A percentile compares a stretch with the other conserved stretches of the same genome.
phyloP scores from a whole-genome alignment of 169 alveolate species.

The Perkinsus marinus region DNA sequence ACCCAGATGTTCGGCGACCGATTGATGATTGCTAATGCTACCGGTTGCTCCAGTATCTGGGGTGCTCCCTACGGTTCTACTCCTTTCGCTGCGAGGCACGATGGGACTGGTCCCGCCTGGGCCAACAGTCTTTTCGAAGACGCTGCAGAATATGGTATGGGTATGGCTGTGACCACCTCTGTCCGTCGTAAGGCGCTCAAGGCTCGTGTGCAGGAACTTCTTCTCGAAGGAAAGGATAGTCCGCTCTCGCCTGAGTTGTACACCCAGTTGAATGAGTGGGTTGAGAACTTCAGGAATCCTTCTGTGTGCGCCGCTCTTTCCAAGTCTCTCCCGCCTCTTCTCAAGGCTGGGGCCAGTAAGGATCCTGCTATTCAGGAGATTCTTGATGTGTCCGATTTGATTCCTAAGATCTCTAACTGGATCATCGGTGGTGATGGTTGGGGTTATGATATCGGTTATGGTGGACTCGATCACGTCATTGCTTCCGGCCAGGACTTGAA shows the following conservation, averaged over 20 bases:
- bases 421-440: constrained; percentile 44
- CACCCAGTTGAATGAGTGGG: constrained; percentile 10
- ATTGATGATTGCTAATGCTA: constrained; percentile 44
- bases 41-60: constrained; percentile 51
- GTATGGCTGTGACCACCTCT: constrained; percentile 28
- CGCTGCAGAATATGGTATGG: constrained; percentile 48
- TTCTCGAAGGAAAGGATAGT: constrained; percentile 1
- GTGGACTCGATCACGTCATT: constrained; percentile 39
- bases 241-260: background rate
- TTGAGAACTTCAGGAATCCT: constrained; percentile 13
- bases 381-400: constrained; percentile 6
- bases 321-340: constrained; percentile 12
- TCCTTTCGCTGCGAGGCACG: constrained; percentile 19
- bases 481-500: constrained; percentile 24
- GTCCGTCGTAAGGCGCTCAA: background rate
- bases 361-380: constrained; percentile 5
- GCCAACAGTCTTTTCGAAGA: constrained; percentile 48
- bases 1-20: constrained; percentile 43
- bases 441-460: constrained; percentile 48
- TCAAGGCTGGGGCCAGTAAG: constrained; percentile 10
- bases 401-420: constrained; percentile 33
- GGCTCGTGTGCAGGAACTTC: background rate
- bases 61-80: constrained; percentile 45
- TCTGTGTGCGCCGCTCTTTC: constrained; percentile 16
- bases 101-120: constrained; percentile 44